Evolutionary conservation across 345 rosid species (phyloP).

Genomic region (Heritiera fomes): DNA sequence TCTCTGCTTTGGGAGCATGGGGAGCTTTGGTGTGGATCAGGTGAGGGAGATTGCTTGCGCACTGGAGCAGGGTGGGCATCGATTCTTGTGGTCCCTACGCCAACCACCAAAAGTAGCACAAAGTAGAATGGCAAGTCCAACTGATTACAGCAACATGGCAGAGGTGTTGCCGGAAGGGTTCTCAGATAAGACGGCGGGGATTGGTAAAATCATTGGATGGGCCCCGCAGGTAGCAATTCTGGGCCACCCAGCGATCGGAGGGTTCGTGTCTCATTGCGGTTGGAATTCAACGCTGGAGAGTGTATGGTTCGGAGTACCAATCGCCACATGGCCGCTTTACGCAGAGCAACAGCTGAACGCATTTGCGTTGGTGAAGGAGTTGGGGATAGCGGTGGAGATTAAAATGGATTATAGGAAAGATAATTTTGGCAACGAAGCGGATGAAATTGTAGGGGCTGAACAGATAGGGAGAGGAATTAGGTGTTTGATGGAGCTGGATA

Average conservation of each 20-base stretch:
- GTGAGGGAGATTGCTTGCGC: constrained; percentile 2
- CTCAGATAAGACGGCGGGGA: not conserved
- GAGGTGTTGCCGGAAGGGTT: not conserved
- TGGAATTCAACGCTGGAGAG: not conserved
- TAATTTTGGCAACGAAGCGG: not conserved
- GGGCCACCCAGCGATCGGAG: not conserved
- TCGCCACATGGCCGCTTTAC: not conserved
- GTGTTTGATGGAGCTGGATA: constrained; percentile 1
- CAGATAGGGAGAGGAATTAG: not conserved
- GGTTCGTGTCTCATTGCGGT: not conserved
- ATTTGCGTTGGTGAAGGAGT: not conserved
- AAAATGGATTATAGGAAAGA: not conserved
- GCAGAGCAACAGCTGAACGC: not conserved
- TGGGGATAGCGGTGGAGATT: not conserved
- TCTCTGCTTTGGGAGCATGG: constrained; percentile 6
- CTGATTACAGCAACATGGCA: not conserved
- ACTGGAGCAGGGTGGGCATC: not conserved
- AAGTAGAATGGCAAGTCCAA: not conserved
- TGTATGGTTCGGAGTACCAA: not conserved
- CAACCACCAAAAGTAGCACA: not conserved
- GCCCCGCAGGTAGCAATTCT: not conserved
- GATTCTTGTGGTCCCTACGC: constrained; percentile 8
- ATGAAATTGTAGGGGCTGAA: not conserved
- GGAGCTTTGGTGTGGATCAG: constrained; percentile 1
- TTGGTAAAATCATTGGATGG: not conserved